phyloP scores from a whole-genome alignment of 345 rosid genomes.

The Triadica sebifera region DNA sequence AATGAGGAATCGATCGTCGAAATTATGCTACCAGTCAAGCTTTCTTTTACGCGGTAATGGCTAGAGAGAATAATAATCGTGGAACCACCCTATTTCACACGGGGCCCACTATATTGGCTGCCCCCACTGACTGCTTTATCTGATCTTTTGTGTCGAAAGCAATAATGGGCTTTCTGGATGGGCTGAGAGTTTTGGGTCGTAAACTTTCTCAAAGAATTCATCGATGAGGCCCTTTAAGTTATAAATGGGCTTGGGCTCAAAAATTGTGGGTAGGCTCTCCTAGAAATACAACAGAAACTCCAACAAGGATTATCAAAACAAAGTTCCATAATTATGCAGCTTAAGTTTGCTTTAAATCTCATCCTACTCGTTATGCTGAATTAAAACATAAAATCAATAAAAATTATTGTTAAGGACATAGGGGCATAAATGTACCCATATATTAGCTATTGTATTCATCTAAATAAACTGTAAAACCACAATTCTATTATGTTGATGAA shows the following conservation, averaged over 20 bases:
- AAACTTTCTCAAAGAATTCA: neutral
- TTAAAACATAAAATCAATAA: too few relatives aligned
- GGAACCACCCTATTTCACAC: neutral
- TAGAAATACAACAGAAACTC: too few relatives aligned
- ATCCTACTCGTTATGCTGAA: too few relatives aligned
- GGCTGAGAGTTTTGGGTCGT: neutral
- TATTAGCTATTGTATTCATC: too few relatives aligned
- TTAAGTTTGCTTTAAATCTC: too few relatives aligned
- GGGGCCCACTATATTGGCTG: neutral
- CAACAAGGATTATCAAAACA: too few relatives aligned
- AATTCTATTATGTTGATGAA: too few relatives aligned
- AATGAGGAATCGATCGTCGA: neutral
- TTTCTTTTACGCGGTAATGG: neutral
- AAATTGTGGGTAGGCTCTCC: too few relatives aligned
- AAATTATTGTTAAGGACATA: too few relatives aligned
- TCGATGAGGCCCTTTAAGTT: neutral
- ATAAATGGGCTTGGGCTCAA: neutral
- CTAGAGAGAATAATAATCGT: neutral
- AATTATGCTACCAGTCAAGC: neutral
- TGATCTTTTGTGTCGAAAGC: neutral
- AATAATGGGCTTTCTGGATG: constrained; percentile 4
- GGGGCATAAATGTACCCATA: too few relatives aligned
- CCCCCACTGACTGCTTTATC: neutral
- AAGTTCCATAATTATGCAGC: too few relatives aligned
- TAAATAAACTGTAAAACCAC: too few relatives aligned